Conservation (phyloP, 169 alveolate species). For the Plasmodium blacklocki region DNA sequence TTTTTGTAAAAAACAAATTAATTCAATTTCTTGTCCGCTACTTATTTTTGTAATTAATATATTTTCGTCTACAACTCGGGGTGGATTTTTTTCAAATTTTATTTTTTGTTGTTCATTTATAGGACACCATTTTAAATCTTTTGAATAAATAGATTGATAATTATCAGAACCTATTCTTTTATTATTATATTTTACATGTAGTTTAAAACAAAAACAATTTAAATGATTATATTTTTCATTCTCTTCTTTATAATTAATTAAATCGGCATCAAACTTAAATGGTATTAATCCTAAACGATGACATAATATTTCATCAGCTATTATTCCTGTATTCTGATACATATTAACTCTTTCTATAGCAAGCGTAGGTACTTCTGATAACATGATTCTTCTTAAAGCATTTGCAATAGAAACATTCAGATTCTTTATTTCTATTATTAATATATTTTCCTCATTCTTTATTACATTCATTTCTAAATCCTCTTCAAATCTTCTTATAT, state of each 20-base stretch:
- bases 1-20: conserved; percentile 94
- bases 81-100: conserved; percentile 88
- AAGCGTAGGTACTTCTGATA: conserved; percentile 97
- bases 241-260: conserved; percentile 87
- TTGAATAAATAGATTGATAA: conserved; percentile 90
- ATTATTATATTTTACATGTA: conserved; percentile 90
- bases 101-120: conserved; percentile 90
- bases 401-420: conserved; percentile 95
- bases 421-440: conserved; percentile 88
- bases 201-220: conserved; percentile 89
- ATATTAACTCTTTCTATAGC: conserved; percentile 95
- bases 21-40: conserved; percentile 97
- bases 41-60: conserved; percentile 96
- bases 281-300: conserved; percentile 99
- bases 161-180: conserved; percentile 16
- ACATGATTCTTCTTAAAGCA: conserved; percentile 95
- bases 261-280: conserved; percentile 94
- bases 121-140: conserved; percentile 95
- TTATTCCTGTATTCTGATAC: conserved; percentile 91
- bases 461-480: conserved; percentile 78
- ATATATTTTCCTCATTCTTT: conserved; percentile 77
- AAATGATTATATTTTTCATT: conserved; percentile 76
- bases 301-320: conserved; percentile 98
- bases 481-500: conserved; percentile 61
- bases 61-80: conserved; percentile 95